Conservation (phyloP, 2,329 filamentous ascomycete species). For the Cordyceps cicadae region DNA sequence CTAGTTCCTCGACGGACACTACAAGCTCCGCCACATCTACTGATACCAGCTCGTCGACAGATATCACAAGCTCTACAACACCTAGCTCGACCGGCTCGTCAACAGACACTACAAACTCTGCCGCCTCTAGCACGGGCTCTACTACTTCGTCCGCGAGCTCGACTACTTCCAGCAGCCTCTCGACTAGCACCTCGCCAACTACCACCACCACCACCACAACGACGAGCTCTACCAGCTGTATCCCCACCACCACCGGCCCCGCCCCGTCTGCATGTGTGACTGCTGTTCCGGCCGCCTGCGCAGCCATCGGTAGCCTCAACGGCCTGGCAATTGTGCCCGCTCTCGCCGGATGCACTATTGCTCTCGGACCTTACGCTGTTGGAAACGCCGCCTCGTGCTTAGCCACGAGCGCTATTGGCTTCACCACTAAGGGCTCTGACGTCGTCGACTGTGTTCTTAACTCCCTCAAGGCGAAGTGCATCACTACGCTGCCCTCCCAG, state of each 20-base stretch:
- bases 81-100: not conserved
- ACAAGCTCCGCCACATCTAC: not conserved
- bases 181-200: not conserved
- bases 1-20: not conserved
- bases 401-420: not conserved
- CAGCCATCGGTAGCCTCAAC: not conserved
- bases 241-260: not conserved
- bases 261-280: not conserved
- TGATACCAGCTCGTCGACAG: not conserved
- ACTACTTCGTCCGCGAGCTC: not conserved
- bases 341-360: not conserved
- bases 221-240: not conserved
- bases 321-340: not conserved
- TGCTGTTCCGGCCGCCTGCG: not conserved
- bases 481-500: not conserved
- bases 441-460: not conserved
- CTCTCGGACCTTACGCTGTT: not conserved
- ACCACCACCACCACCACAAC: not conserved
- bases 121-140: not conserved
- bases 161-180: not conserved
- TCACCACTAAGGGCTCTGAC: not conserved
- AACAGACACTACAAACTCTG: not conserved
- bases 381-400: not conserved
- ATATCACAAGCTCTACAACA: not conserved
- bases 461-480: slow-evolving; percentile 4